A percentile compares a stretch with the other conserved stretches of the same genome.
Conservation (phyloP, 768 basidiomycete genomes). For the Trametes sanguinea region DNA sequence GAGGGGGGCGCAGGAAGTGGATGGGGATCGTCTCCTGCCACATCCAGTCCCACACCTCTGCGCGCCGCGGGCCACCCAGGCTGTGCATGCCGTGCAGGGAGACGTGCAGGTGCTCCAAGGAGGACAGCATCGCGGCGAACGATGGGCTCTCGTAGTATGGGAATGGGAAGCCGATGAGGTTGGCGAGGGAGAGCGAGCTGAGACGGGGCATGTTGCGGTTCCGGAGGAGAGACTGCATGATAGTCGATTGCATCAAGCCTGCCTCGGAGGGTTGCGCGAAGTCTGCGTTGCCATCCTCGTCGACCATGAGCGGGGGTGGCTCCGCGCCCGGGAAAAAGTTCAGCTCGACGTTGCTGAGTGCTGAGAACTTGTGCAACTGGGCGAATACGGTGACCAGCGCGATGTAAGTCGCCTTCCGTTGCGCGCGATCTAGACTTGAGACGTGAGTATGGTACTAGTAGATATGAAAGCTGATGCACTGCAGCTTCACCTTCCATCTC, state of each 20-base stretch:
- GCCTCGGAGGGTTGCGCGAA: neutral
- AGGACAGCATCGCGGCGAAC: conserved; percentile 11
- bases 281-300: conserved; percentile 8
- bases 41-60: conserved; percentile 19
- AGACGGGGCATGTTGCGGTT: conserved; percentile 2
- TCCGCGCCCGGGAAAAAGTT: conserved; percentile 11
- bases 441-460: neutral
- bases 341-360: conserved; percentile 8
- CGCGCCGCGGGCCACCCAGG: conserved; percentile 8
- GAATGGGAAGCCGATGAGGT: conserved; percentile 21
- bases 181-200: conserved; percentile 13
- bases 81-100: conserved; percentile 12
- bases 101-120: conserved; percentile 7
- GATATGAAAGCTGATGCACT: neutral
- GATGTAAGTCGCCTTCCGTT: neutral
- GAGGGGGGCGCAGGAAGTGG: conserved; percentile 21
- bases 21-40: conserved; percentile 23
- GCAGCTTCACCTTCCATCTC: neutral
- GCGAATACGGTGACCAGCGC: conserved; percentile 1
- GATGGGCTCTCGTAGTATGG: conserved; percentile 4
- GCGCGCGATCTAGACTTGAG: neutral
- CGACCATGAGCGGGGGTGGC: neutral
- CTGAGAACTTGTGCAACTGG: conserved; percentile 2
- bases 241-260: conserved; percentile 13
- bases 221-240: conserved; percentile 12